Evolutionary conservation across 2,329 filamentous ascomycete genomes (phyloP), one percentile per base, ranked within the genome.

Genomic region (Dryadomyces quercivorus): DNA sequence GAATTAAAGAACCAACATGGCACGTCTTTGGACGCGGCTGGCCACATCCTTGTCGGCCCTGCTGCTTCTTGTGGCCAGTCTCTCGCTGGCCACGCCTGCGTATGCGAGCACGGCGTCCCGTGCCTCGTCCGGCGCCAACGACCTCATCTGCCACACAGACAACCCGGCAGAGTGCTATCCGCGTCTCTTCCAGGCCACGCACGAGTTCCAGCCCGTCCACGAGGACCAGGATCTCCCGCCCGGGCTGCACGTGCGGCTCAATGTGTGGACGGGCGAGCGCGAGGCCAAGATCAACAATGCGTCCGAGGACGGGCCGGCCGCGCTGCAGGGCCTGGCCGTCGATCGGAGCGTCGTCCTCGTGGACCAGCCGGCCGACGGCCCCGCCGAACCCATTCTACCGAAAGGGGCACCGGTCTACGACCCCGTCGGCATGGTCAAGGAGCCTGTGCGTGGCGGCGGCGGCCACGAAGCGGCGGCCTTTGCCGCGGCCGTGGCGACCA

Each of bases 241-340:
- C 0, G 84, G 84, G 6, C 73, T 87, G 5, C 84, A 87, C 63
- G 75, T 86, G 52, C 77, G 82, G 43, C 67, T 87, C 54, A 79
- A 87, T 63, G 73, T 87, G 49, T 73, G 74, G 60, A 82, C 81
- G 0, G 83, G 84, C 21, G 61, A 73, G 59, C 83, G 80, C 60
- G 81, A 85, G 64, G 84, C 83, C 59, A 83, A 84, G 62, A 72
- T 86, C 58, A 80, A 86, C 65, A 72, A 82, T 18, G 79, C 79
- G 0, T 70, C 70, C 13, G 79, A 83, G 59, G 63, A 66, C 18
- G 68, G 73, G 51, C 64, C 72, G 16, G 69, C 69, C 0, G 58
- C 21, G 12, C 67, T 79, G 0, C 71, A 75, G 38, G 76, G 75
- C n/a, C 62, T 80, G 2, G 73, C 76, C 1, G 70, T 75, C 6